phyloP scores from a whole-genome alignment of 495 filamentous ascomycete genomes.

The Podospora comata region DNA sequence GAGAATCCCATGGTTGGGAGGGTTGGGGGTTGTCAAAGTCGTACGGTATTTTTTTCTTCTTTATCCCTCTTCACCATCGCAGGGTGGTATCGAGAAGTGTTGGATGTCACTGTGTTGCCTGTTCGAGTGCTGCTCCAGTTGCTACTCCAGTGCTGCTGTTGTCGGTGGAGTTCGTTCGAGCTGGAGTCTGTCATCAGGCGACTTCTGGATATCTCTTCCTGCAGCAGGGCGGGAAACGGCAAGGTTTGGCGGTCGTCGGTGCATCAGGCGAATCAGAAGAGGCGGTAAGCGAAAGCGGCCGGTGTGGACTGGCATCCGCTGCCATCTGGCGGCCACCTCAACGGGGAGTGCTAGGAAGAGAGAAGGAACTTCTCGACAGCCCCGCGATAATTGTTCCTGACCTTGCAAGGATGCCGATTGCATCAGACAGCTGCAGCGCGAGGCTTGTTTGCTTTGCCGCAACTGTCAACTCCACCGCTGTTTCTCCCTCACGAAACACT shows the following conservation, averaged over 20 bases:
- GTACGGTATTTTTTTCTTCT: too few species aligned
- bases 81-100: background rate
- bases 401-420: background rate
- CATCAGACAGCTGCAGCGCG: slow-evolving; percentile 2
- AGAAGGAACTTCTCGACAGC: slow-evolving; percentile 4
- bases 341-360: background rate
- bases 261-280: slow-evolving; percentile 31
- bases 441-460: background rate
- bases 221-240: background rate
- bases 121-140: background rate
- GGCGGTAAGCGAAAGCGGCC: slow-evolving; percentile 32
- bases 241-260: slow-evolving; percentile 9
- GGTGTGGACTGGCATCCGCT: slow-evolving; percentile 7
- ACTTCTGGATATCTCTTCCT: slow-evolving; percentile 12
- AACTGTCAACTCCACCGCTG: background rate
- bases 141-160: background rate
- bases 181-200: slow-evolving; percentile 6
- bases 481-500: background rate
- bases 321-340: background rate
- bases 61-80: background rate
- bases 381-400: slow-evolving; percentile 12
- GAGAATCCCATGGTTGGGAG: background rate
- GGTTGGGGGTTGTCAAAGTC: background rate
- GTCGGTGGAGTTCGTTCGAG: slow-evolving; percentile 16
- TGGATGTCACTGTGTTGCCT: background rate